Percentiles rank a stretch among this genome's conserved stretches.
These are phyloP conservation scores for Populus ilicifolia DNA, from an alignment of 345 rosid species.

Conservation along the genomic window DNA sequence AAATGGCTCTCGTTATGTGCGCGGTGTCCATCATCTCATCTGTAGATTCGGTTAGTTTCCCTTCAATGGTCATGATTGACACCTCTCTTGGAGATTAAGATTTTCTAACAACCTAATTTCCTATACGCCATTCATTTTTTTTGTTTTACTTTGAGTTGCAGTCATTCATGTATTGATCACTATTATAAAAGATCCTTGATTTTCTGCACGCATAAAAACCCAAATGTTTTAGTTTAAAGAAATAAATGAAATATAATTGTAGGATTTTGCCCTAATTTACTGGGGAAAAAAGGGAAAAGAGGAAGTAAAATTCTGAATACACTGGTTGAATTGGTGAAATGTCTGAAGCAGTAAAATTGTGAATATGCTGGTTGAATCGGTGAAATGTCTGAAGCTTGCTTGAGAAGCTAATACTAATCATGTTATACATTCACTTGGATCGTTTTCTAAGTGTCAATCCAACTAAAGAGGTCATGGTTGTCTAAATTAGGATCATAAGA, in stretches of 20 bases:
- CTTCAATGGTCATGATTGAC: neutral
- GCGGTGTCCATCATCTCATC: conserved; percentile 74
- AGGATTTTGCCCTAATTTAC: neutral
- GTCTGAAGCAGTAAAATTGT: neutral
- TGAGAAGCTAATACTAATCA: neutral
- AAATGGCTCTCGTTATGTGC: conserved; percentile 91
- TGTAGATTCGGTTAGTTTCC: conserved; percentile 79
- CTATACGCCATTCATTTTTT: neutral
- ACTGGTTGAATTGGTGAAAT: neutral
- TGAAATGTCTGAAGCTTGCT: neutral
- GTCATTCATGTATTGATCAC: neutral
- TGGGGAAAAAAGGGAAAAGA: neutral
- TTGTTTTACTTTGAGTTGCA: neutral
- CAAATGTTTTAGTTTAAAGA: neutral
- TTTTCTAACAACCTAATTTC: neutral
- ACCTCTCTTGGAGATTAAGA: neutral
- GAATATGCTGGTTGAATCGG: neutral
- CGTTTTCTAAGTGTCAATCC: neutral
- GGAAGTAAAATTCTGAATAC: neutral
- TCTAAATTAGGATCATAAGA: neutral
- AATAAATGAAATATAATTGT: neutral
- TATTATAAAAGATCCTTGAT: neutral
- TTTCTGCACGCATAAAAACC: neutral
- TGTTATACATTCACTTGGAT: neutral
- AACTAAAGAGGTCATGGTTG: neutral